phyloP scores from a whole-genome alignment of 495 filamentous ascomycete species.

The Glonium stellatum region DNA sequence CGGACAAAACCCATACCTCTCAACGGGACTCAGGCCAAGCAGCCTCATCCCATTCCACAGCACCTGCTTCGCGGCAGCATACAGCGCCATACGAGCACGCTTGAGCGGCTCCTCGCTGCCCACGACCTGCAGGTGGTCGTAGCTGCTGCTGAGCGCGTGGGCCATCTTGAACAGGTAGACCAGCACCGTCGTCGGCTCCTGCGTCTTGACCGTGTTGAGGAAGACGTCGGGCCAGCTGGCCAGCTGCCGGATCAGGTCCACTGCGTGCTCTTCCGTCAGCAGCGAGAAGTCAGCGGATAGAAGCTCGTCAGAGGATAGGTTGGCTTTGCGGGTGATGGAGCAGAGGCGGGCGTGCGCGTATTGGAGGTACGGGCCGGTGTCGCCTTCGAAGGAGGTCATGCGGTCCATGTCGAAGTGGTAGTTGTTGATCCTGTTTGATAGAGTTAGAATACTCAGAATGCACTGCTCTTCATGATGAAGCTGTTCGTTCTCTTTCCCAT shows the following conservation, averaged over 20 bases:
- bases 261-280: conserved; percentile 50
- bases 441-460: conserved; percentile 16
- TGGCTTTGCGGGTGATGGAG: conserved; percentile 42
- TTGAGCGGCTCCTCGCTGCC: conserved; percentile 32
- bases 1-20: conserved; percentile 29
- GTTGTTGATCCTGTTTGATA: conserved; percentile 48
- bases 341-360: conserved; percentile 63
- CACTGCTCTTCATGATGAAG: neutral
- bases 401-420: conserved; percentile 62
- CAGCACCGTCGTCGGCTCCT: conserved; percentile 54
- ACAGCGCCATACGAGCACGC: conserved; percentile 36
- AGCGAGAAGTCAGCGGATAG: conserved; percentile 49
- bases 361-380: conserved; percentile 65
- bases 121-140: conserved; percentile 37
- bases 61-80: conserved; percentile 33
- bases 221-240: conserved; percentile 59
- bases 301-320: conserved; percentile 20
- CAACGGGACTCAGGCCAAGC: conserved; percentile 40
- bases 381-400: conserved; percentile 65
- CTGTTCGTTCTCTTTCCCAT: no score
- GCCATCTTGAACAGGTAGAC: conserved; percentile 42
- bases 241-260: conserved; percentile 53
- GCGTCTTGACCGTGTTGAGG: conserved; percentile 53
- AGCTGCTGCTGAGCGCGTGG: conserved; percentile 34
- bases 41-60: conserved; percentile 40